A percentile compares a stretch with the other conserved stretches of the same genome.
phyloP scores from a whole-genome alignment of 1,284 basidiomycete species.

The Trichosporon ovoides region DNA sequence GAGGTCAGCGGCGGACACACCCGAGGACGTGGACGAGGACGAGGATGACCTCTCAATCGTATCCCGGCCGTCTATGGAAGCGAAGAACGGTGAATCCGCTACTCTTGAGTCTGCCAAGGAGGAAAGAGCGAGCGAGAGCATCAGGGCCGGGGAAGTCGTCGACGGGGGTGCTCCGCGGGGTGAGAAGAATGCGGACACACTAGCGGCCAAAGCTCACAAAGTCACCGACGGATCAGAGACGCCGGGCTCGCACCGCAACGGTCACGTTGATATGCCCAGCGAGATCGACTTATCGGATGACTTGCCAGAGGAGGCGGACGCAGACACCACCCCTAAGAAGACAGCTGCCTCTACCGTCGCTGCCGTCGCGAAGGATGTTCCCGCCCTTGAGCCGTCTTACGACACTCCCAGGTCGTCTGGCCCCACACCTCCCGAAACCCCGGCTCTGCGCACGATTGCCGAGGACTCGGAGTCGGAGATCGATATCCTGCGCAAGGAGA shows the following conservation, averaged over 20 bases:
- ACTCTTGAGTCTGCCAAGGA: not conserved
- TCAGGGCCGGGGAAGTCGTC: not conserved
- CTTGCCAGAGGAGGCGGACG: not conserved
- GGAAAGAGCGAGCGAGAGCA: constrained; percentile 47
- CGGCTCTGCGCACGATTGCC: constrained; percentile 22
- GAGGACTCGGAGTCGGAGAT: constrained; percentile 62
- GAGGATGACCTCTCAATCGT: constrained; percentile 1
- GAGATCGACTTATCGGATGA: constrained; percentile 2
- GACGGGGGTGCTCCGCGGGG: not conserved
- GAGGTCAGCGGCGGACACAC: not conserved
- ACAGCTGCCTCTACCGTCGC: not conserved
- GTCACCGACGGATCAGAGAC: not conserved
- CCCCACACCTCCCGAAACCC: constrained; percentile 21
- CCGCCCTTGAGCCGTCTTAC: not conserved
- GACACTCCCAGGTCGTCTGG: not conserved
- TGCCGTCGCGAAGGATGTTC: not conserved
- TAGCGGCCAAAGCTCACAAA: not conserved
- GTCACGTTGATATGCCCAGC: not conserved
- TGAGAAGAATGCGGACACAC: not conserved
- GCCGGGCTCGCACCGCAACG: not conserved
- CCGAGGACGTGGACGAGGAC: constrained; percentile 2
- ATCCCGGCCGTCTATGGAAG: not conserved
- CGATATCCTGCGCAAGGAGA: constrained; percentile 53
- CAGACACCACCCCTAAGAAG: not conserved
- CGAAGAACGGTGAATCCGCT: not conserved